phyloP scores from a whole-genome alignment of 2,329 filamentous ascomycete genomes.

The Penicillium sp. region DNA sequence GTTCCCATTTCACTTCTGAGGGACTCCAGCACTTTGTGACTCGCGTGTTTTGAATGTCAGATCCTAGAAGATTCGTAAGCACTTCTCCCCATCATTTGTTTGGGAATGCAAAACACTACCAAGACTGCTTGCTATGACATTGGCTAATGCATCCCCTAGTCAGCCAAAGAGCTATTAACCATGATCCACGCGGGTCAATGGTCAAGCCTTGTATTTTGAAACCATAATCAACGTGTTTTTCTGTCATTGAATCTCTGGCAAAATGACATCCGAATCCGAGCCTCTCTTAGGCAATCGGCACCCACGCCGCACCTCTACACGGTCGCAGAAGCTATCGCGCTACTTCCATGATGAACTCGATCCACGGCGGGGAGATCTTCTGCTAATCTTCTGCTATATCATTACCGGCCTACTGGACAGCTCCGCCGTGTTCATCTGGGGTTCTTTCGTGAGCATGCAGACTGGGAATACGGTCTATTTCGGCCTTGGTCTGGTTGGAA shows the following conservation, averaged over 20 bases:
- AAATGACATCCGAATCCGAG: conserved; percentile 22
- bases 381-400: conserved; percentile 74
- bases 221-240: too few relatives aligned
- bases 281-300: conserved; percentile 21
- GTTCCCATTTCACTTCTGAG: neutral
- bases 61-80: neutral
- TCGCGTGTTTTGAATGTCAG: neutral
- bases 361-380: conserved; percentile 68
- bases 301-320: neutral
- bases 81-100: neutral
- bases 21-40: neutral
- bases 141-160: neutral
- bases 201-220: neutral
- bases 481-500: conserved; percentile 68
- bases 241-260: neutral
- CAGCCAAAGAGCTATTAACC: neutral
- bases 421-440: conserved; percentile 76
- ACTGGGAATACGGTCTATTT: conserved; percentile 85
- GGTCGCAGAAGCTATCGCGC: conserved; percentile 7
- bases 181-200: neutral
- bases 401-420: conserved; percentile 80
- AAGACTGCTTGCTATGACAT: neutral
- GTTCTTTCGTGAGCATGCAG: conserved; percentile 83
- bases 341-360: conserved; percentile 54
- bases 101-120: neutral